A percentile compares a stretch with the other conserved stretches of the same genome.
These are phyloP conservation scores for Globisporangium spinosum DNA, from an alignment of 352 stramenopile genomes.

Conservation along the genomic window DNA sequence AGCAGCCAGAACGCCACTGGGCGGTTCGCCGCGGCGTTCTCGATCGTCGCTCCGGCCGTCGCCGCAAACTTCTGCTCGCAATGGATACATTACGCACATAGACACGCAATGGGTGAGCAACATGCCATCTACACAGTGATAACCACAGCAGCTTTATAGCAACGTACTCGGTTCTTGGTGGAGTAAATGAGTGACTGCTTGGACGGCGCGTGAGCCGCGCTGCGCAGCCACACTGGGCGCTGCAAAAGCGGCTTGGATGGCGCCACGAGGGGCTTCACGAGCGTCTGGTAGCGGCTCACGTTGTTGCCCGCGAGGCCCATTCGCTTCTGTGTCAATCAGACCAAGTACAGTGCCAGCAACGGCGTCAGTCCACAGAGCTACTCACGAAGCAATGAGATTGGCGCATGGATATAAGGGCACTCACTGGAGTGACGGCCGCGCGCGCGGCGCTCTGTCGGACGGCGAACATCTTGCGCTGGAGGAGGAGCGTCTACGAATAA, in stretches of 20 bases:
- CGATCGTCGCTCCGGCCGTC: conserved; percentile 54
- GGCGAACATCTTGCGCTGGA: conserved; percentile 14
- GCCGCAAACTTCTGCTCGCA: conserved; percentile 41
- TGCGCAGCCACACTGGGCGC: conserved; percentile 30
- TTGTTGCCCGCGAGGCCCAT: conserved; percentile 6
- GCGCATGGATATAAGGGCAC: background rate
- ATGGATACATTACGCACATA: conserved; percentile 17
- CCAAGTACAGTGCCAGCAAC: background rate
- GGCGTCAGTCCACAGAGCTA: background rate
- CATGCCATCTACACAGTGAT: too few relatives aligned
- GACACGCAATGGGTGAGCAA: background rate
- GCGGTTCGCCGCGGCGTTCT: conserved; percentile 81
- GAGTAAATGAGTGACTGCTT: conserved; percentile 61
- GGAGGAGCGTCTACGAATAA: background rate
- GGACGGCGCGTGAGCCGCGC: conserved; percentile 18
- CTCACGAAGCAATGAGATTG: background rate
- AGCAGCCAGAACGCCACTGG: conserved; percentile 94
- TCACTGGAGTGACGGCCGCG: conserved; percentile 6
- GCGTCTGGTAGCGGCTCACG: conserved; percentile 58
- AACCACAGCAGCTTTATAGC: too few relatives aligned
- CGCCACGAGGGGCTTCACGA: conserved; percentile 36
- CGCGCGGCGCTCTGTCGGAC: conserved; percentile 10
- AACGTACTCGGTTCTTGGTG: conserved; percentile 65
- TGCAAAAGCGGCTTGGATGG: conserved; percentile 31
- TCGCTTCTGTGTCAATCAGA: conserved; percentile 6